phyloP scores from a whole-genome alignment of 352 stramenopile species.

The Pythium monospermum region DNA sequence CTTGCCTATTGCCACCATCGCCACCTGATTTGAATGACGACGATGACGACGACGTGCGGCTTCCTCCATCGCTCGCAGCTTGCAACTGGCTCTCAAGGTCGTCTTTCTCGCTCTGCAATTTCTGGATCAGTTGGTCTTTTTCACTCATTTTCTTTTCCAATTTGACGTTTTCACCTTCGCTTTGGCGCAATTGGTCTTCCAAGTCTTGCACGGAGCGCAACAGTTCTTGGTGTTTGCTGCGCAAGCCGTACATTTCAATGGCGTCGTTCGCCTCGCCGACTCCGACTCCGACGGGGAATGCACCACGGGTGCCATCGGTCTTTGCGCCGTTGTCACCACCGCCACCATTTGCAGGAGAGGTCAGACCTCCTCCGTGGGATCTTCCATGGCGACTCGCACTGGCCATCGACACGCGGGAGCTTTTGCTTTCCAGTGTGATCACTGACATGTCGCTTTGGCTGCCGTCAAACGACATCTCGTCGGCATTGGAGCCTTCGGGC shows the following conservation, averaged over 20 bases:
- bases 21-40: not conserved
- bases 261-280: constrained; percentile 13
- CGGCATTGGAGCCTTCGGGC: constrained; percentile 22
- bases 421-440: constrained; percentile 50
- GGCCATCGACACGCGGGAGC: constrained; percentile 37
- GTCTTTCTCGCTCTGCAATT: constrained; percentile 33
- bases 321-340: constrained; percentile 19
- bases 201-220: constrained; percentile 43
- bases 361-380: constrained; percentile 1
- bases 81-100: constrained; percentile 25
- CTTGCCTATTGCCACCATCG: constrained; percentile 33
- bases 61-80: not conserved
- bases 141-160: constrained; percentile 43
- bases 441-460: constrained; percentile 57
- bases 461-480: constrained; percentile 49
- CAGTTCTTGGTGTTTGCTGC: constrained; percentile 31
- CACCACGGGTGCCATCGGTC: constrained; percentile 14
- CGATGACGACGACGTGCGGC: not conserved
- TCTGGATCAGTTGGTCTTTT: constrained; percentile 43
- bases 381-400: constrained; percentile 11
- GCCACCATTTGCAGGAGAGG: constrained; percentile 5
- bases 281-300: too few species aligned
- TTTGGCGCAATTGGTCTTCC: constrained; percentile 47
- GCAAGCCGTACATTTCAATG: constrained; percentile 23
- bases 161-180: constrained; percentile 47